Evolutionary conservation across 192 early-diverging fungal species (phyloP).

Genomic region (Glomus cerebriforme): DNA sequence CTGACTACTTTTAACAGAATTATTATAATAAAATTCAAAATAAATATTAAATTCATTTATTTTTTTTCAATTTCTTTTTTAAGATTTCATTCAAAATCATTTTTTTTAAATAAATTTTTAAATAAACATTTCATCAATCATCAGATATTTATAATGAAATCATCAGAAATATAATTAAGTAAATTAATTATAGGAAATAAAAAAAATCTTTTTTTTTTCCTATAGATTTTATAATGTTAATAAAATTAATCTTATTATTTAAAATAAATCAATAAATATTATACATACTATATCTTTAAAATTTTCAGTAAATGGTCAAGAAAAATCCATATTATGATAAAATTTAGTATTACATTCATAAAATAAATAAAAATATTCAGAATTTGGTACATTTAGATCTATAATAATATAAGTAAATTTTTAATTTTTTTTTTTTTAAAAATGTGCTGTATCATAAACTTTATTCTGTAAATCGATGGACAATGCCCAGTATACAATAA

Average conservation of each 20-base stretch:
- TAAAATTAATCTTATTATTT: neutral
- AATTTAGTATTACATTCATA: neutral
- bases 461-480: no score
- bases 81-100: neutral
- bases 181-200: neutral
- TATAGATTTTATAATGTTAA: neutral
- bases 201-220: neutral
- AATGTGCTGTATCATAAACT: no score
- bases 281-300: neutral
- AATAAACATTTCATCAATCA: neutral
- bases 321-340: neutral
- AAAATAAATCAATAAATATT: neutral
- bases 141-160: neutral
- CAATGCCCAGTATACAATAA: no score
- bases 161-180: neutral
- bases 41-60: neutral
- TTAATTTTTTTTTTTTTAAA: no score
- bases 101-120: no score
- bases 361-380: neutral
- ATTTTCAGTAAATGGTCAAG: neutral
- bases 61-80: constrained; percentile 1
- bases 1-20: no score
- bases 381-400: no score
- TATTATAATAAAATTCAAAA: no score
- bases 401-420: no score